phyloP scores from a whole-genome alignment of 495 filamentous ascomycete genomes.

The Cairneyella variabilis region DNA sequence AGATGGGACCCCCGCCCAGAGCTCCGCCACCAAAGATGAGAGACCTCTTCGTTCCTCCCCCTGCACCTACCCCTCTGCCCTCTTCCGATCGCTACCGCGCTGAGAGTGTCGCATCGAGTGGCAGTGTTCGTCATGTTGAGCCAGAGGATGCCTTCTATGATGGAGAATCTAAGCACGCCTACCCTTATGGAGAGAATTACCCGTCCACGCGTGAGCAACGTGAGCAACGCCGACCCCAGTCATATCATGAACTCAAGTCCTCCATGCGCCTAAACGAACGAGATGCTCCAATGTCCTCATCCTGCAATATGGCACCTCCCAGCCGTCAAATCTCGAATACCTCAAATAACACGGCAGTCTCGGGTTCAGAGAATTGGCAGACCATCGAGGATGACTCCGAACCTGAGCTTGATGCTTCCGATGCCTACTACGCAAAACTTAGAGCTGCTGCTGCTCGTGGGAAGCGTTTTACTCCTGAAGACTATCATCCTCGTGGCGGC shows the following conservation, averaged over 20 bases:
- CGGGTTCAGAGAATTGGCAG: constrained; percentile 94
- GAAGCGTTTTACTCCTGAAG: constrained; percentile 60
- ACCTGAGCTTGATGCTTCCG: constrained; percentile 67
- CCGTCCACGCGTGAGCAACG: constrained; percentile 37
- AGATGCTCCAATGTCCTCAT: constrained; percentile 30
- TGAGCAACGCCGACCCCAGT: constrained; percentile 44
- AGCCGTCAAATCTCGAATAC: constrained; percentile 70
- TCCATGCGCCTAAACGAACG: constrained; percentile 37
- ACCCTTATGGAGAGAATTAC: constrained; percentile 60
- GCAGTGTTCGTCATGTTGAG: constrained; percentile 68
- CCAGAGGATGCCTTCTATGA: constrained; percentile 89
- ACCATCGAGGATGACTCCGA: constrained; percentile 79
- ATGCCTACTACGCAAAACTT: constrained; percentile 74
- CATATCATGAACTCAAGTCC: constrained; percentile 31
- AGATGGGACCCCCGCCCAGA: constrained; percentile 53
- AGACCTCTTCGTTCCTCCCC: constrained; percentile 67
- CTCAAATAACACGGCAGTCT: constrained; percentile 58
- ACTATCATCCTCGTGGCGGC: constrained; percentile 39
- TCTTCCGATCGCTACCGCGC: constrained; percentile 61
- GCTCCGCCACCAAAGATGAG: constrained; percentile 89
- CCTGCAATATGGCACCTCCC: constrained; percentile 42
- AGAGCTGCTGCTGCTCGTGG: constrained; percentile 59
- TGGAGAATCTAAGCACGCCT: constrained; percentile 75
- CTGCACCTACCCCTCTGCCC: constrained; percentile 56
- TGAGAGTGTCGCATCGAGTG: constrained; percentile 60